Conservation (phyloP, 2,329 filamentous ascomycete genomes). For the Colletotrichum tropicicola region DNA sequence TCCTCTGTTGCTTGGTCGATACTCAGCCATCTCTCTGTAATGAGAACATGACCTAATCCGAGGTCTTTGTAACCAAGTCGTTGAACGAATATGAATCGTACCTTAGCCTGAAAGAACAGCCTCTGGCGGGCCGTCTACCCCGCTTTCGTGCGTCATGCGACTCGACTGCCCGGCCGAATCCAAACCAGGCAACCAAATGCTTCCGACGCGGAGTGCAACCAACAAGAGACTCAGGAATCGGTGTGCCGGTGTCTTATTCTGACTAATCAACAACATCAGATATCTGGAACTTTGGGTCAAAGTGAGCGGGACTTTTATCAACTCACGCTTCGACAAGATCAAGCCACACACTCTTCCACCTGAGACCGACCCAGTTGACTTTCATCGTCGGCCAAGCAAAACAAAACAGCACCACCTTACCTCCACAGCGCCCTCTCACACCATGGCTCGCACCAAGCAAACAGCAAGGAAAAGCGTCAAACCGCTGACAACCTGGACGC, state of each 20-base stretch:
- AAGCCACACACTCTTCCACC: not conserved
- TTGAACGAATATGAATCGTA: too few species aligned
- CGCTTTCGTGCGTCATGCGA: not conserved
- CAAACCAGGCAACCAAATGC: too few species aligned
- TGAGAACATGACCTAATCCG: too few species aligned
- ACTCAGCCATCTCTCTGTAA: too few species aligned
- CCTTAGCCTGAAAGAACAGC: not conserved
- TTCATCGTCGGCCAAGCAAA: not conserved
- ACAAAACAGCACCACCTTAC: not conserved
- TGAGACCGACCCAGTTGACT: not conserved
- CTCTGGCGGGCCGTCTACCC: not conserved
- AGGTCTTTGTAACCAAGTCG: too few species aligned
- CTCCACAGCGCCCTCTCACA: not conserved
- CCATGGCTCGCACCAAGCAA: not conserved
- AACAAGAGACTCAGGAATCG: too few species aligned
- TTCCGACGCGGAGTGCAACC: too few species aligned
- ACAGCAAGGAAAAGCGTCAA: not conserved
- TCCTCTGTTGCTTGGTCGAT: too few species aligned
- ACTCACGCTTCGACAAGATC: too few species aligned
- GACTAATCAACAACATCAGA: not conserved
- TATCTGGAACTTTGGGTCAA: not conserved
- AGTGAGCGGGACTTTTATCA: too few species aligned
- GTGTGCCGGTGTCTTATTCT: not conserved
- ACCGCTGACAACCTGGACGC: constrained; percentile 30
- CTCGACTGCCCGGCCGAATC: too few species aligned